Evolutionary conservation across 139 green algal species (phyloP).

Genomic region (Tetraselmis chui): DNA sequence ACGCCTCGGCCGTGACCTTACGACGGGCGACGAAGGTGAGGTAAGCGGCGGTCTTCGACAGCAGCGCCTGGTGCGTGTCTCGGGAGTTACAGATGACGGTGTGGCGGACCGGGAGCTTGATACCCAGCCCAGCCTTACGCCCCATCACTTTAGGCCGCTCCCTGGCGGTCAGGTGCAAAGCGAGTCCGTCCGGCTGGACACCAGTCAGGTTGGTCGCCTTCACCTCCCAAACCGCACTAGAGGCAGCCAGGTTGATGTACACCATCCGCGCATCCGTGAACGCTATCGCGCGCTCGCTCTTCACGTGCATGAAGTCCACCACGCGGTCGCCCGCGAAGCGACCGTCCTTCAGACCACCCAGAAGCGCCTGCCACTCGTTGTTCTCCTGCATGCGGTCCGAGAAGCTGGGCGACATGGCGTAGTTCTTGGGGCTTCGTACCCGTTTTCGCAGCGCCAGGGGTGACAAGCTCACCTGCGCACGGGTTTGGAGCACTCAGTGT

Average conservation of each 20-base stretch:
- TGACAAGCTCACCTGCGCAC: neutral
- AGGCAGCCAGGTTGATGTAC: slow-evolving; percentile 25
- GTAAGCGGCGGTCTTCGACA: slow-evolving; percentile 19
- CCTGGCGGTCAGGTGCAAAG: neutral
- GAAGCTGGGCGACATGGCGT: neutral
- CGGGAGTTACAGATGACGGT: slow-evolving; percentile 16
- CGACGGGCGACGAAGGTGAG: neutral
- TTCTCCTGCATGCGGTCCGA: neutral
- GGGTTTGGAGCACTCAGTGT: slow-evolving; percentile 3
- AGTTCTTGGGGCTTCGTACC: neutral
- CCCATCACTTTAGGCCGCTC: neutral
- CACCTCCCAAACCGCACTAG: slow-evolving; percentile 21
- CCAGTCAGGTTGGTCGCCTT: slow-evolving; percentile 14
- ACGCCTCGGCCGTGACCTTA: neutral
- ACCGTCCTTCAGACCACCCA: slow-evolving; percentile 10
- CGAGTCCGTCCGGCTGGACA: neutral
- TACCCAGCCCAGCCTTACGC: neutral
- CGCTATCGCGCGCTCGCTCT: slow-evolving; percentile 27
- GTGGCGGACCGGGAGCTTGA: slow-evolving; percentile 15
- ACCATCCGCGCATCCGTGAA: slow-evolving; percentile 22
- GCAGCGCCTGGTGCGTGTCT: slow-evolving; percentile 28
- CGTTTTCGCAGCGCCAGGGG: neutral
- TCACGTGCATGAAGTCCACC: slow-evolving; percentile 34
- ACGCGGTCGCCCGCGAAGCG: slow-evolving; percentile 15
- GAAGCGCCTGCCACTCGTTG: slow-evolving; percentile 6